These are phyloP conservation scores for Pichia paraexigua DNA, from an alignment of 805 yeast genomes.

Conservation along the genomic window DNA sequence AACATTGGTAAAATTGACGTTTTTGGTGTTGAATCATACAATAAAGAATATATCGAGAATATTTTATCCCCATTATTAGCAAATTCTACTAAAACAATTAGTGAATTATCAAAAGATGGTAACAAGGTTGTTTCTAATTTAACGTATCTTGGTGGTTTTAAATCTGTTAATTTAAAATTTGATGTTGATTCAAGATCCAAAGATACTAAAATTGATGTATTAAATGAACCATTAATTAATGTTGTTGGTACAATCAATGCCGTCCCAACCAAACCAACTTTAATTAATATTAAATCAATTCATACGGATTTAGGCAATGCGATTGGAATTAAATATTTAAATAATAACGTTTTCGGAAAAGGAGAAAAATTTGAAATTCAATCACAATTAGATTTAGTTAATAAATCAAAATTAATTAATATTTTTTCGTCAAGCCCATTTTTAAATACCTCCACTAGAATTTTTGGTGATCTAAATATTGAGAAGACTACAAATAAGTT, in stretches of 20 bases:
- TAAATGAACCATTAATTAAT: conserved; percentile 5
- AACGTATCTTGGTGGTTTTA: conserved; percentile 23
- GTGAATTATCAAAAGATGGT: conserved; percentile 29
- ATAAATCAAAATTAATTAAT: conserved; percentile 46
- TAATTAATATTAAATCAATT: background rate
- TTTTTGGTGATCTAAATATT: conserved; percentile 40
- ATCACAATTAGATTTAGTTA: conserved; percentile 36
- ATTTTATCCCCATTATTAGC: conserved; percentile 37
- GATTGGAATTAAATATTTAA: conserved; percentile 29
- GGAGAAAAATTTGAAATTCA: conserved; percentile 54
- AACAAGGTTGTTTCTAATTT: conserved; percentile 17
- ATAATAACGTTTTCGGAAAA: conserved; percentile 56
- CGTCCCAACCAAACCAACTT: background rate
- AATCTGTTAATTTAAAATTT: conserved; percentile 17
- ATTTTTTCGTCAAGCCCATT: conserved; percentile 38
- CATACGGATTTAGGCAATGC: conserved; percentile 7
- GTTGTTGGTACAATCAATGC: conserved; percentile 7
- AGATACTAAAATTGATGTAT: background rate
- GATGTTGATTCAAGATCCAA: conserved; percentile 11
- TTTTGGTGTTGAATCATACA: conserved; percentile 25
- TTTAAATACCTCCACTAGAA: conserved; percentile 37
- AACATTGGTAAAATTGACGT: conserved; percentile 25
- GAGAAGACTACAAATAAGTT: conserved; percentile 44
- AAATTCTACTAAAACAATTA: conserved; percentile 33
- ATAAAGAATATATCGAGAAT: conserved; percentile 37